phyloP scores from a whole-genome alignment of 1,139 yeast genomes.

The Geotrichum citri-aurantii region DNA sequence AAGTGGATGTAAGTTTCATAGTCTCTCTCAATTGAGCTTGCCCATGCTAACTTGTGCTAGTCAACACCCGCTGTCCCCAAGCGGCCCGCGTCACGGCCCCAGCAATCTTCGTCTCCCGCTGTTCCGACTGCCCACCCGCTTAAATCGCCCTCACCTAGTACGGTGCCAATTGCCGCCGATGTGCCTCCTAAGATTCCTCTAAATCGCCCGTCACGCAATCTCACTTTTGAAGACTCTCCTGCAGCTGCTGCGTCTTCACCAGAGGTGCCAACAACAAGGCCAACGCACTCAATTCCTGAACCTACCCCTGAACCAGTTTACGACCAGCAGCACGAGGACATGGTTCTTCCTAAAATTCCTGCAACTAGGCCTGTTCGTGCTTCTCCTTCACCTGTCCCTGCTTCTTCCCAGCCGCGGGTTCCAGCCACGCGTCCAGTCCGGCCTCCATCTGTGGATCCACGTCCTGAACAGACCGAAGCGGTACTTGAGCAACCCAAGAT shows the following conservation, averaged over 20 bases:
- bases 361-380: not conserved
- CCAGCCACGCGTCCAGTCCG: not conserved
- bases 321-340: not conserved
- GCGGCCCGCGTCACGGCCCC: slow-evolving; percentile 5
- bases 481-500: not conserved
- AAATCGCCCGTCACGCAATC: not conserved
- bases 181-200: not conserved
- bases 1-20: slow-evolving; percentile 1
- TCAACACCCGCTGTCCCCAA: slow-evolving; percentile 3
- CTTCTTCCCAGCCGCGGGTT: not conserved
- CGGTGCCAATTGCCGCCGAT: not conserved
- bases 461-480: not conserved
- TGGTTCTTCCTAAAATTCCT: not conserved
- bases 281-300: not conserved
- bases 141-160: not conserved
- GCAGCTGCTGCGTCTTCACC: not conserved
- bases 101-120: not conserved
- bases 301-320: not conserved
- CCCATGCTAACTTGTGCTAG: not conserved
- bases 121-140: not conserved
- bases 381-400: not conserved
- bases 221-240: not conserved
- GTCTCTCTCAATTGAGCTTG: not conserved
- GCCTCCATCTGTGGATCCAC: not conserved
- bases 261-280: not conserved